These are phyloP conservation scores for Candida tetrigidarum DNA, from an alignment of 1,139 yeast species.

Conservation along the genomic window DNA sequence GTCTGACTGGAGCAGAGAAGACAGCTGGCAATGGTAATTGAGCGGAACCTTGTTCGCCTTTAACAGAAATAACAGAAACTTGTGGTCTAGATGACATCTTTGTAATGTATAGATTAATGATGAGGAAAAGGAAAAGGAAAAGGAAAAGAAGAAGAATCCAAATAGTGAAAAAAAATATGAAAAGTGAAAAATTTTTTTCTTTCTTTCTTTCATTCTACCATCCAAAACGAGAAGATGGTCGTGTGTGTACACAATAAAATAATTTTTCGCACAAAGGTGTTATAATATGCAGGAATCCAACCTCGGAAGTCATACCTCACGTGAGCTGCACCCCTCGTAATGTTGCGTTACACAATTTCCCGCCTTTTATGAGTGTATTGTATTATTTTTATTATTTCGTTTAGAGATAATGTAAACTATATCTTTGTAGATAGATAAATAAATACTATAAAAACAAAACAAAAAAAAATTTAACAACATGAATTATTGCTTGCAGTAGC, in stretches of 20 bases:
- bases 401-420: conserved; percentile 1
- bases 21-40: conserved; percentile 97
- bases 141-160: conserved; percentile 22
- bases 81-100: conserved; percentile 89
- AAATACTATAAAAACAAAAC: neutral
- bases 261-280: neutral
- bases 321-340: neutral
- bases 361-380: neutral
- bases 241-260: conserved; percentile 8
- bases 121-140: conserved; percentile 28
- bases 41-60: conserved; percentile 86
- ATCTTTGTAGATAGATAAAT: neutral
- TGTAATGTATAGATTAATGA: conserved; percentile 28
- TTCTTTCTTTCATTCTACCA: neutral
- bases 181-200: conserved; percentile 14
- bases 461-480: conserved; percentile 27
- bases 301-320: neutral
- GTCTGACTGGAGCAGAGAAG: conserved; percentile 99
- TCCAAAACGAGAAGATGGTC: neutral
- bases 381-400: neutral
- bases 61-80: conserved; percentile 90
- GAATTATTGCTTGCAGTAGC: conserved; percentile 26
- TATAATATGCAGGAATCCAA: neutral
- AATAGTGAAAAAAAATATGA: conserved; percentile 17
- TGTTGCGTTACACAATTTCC: neutral